These are phyloP conservation scores for Pleurotus giganteus DNA, from an alignment of 768 basidiomycete genomes.

Conservation along the genomic window DNA sequence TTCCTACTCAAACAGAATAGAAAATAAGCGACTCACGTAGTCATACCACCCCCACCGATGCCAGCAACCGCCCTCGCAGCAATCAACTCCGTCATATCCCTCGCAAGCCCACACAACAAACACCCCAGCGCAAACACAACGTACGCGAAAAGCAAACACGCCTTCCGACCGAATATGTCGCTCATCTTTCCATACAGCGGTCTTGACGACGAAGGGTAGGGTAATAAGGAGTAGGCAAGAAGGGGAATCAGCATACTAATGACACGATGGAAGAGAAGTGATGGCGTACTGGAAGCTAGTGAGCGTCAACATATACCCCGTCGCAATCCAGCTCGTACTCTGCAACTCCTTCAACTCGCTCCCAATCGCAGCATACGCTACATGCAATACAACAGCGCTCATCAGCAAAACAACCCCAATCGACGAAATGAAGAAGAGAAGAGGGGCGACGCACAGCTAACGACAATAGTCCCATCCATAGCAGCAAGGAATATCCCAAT, in stretches of 20 bases:
- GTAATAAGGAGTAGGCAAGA: no score
- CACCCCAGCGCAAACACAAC: conserved; percentile 51
- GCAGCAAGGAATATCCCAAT: conserved; percentile 46
- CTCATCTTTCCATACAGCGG: conserved; percentile 64
- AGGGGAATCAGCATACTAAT: no score
- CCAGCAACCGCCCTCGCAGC: conserved; percentile 53
- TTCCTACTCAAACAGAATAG: conserved; percentile 29
- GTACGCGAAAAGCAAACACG: conserved; percentile 55
- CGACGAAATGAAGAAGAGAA: background rate
- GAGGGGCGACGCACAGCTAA: conserved; percentile 33
- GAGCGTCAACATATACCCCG: conserved; percentile 58
- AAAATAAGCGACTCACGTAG: conserved; percentile 42
- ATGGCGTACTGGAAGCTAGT: conserved; percentile 69
- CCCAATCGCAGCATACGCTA: conserved; percentile 50
- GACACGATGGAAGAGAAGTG: no score
- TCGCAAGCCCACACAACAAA: conserved; percentile 54
- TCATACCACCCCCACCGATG: conserved; percentile 62
- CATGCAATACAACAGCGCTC: conserved; percentile 17
- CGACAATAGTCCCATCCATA: conserved; percentile 49
- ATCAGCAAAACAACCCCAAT: background rate
- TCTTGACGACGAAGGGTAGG: no score
- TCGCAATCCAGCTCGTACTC: conserved; percentile 67
- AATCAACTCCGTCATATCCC: conserved; percentile 30
- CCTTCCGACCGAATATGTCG: conserved; percentile 64
- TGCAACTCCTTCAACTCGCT: conserved; percentile 61